Evolutionary conservation across 2,329 filamentous ascomycete genomes (phyloP).

Genomic region (Cladophialophora yegresii): DNA sequence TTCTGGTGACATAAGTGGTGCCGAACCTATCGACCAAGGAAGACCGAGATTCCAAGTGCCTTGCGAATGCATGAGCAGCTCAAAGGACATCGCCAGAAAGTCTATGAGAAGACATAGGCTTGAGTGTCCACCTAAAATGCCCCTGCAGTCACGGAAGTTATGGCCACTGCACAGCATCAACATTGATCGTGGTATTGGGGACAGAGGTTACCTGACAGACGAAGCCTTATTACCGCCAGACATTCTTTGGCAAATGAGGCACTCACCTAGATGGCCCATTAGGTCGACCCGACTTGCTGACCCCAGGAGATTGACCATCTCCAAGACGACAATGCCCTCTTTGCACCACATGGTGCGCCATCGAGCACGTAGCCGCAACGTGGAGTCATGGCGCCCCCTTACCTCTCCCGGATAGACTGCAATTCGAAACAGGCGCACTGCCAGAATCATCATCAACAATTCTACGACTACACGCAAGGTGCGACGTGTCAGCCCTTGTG

Average conservation of each 20-base stretch:
- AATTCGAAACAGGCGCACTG: conserved; percentile 3
- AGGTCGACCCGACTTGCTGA: neutral
- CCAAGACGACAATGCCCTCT: neutral
- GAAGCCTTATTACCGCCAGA: neutral
- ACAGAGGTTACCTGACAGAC: neutral
- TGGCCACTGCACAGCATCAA: neutral
- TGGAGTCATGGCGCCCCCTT: conserved; percentile 14
- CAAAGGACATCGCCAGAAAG: neutral
- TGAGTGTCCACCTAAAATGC: neutral
- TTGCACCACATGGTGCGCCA: conserved; percentile 23
- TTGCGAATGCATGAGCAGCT: neutral
- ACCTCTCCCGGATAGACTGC: conserved; percentile 3
- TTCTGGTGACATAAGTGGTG: neutral
- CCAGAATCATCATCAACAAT: neutral
- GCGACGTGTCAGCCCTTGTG: conserved; percentile 25
- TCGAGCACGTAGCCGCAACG: conserved; percentile 27
- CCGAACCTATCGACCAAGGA: neutral
- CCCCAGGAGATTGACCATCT: neutral
- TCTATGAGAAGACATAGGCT: neutral
- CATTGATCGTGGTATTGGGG: neutral
- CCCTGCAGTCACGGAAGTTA: neutral
- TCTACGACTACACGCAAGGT: conserved; percentile 9
- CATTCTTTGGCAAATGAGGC: neutral
- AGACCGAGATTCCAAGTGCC: neutral
- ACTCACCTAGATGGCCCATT: neutral